Evolutionary conservation across 768 basidiomycete genomes (phyloP).

Genomic region (Tricholoma saponaceum): DNA sequence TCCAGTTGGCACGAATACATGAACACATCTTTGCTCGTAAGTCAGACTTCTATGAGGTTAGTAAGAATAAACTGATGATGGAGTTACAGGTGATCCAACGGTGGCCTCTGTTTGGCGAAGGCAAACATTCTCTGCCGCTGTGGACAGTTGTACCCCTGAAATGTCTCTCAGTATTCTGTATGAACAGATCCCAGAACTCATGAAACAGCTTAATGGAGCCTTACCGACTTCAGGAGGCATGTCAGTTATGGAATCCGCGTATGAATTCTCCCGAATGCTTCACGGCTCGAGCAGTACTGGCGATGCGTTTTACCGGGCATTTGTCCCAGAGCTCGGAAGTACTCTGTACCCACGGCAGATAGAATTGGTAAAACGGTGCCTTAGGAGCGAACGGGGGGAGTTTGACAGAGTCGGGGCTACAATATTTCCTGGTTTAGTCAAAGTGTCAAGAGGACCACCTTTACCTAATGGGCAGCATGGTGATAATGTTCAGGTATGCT

Average conservation of each 20-base stretch:
- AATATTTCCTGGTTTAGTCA: conserved; percentile 85
- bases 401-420: conserved; percentile 76
- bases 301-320: conserved; percentile 83
- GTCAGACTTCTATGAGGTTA: conserved; percentile 23
- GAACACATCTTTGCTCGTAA: conserved; percentile 82
- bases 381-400: conserved; percentile 72
- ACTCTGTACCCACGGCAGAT: conserved; percentile 74
- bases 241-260: conserved; percentile 67
- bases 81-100: conserved; percentile 65
- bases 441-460: conserved; percentile 50
- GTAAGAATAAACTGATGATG: neutral
- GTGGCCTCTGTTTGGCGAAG: conserved; percentile 90
- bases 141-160: conserved; percentile 69
- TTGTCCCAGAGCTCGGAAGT: conserved; percentile 79
- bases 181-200: conserved; percentile 69
- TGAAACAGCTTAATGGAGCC: conserved; percentile 43
- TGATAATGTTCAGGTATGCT: conserved; percentile 48
- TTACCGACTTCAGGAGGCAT: conserved; percentile 42
- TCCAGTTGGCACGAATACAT: conserved; percentile 82
- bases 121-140: conserved; percentile 85
- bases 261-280: conserved; percentile 82
- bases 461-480: conserved; percentile 31
- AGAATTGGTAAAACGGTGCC: conserved; percentile 80
- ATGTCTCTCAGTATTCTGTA: conserved; percentile 63
- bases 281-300: conserved; percentile 62